Evolutionary conservation across 306 rosid genomes (phyloP), one percentile per base, ranked within the genome.

Genomic region (Rubus idaeus): DNA sequence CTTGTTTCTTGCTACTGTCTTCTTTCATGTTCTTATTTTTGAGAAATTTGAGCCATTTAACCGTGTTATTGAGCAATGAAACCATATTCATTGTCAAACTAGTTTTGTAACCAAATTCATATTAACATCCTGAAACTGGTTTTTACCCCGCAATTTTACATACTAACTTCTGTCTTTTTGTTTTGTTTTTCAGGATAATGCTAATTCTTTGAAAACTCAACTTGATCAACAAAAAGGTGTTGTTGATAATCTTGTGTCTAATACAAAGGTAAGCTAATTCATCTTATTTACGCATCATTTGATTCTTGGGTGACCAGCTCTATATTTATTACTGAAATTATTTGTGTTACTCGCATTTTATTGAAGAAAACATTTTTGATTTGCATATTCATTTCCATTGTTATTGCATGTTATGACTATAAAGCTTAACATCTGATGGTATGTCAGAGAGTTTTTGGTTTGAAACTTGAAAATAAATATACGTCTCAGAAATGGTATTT

Each of bases 191-290:
- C 97, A 94, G 98, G 98, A 94, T 83, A 94, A 91, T 88, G 98
- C 98, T 68, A 89, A 81, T 83, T 75, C 97, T 80, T 75, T 94
- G 90, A 94, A 89, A 83, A 75, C 87, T 82, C 98, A 94, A 87
- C 97, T 94, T 70, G 98, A 94, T 89, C 98, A 94, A 79, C 98
- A 94, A 82, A 91, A 94, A 87, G 30, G 80, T 78, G 98, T 94
- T 76, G 98, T 94, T 73, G 98, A 94, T 18, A 94, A 85, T 84
- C 98, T 94, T 79, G 96, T 94, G 77, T 84, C 97, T 55, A 94
- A 94, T 74, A 94, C 98, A 45, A 88, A 94, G 86, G 98, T 94
- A 82, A 80, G 87, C 79, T 69, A 70, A 37, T 69, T 68, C 40
- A 21, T 20, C 47, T 1, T 70, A 6, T 35, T 57, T 64, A 50